Conservation (phyloP, 768 basidiomycete species). For the Termitomyces bulborhizus region DNA sequence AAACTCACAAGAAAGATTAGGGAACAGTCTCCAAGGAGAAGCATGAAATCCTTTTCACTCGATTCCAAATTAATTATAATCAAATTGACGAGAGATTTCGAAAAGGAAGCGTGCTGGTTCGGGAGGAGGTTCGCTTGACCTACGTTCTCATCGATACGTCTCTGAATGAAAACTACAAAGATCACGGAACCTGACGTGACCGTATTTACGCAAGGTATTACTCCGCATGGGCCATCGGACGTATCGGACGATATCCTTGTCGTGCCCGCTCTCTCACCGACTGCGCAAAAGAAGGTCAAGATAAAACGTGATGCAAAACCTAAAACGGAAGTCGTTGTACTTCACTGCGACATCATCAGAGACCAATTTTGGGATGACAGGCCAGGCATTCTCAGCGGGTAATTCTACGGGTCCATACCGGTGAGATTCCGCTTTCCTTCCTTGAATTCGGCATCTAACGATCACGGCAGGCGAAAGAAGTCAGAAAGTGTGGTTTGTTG, state of each 20-base stretch:
- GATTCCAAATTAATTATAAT: conserved; percentile 88
- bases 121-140: conserved; percentile 42
- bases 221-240: not conserved
- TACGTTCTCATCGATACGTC: not conserved
- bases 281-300: conserved; percentile 11
- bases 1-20: conserved; percentile 30
- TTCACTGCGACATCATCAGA: conserved; percentile 82
- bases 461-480: not conserved
- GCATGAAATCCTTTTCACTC: conserved; percentile 82
- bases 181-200: not conserved
- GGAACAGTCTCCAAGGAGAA: conserved; percentile 88
- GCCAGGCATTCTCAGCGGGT: conserved; percentile 43
- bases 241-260: not conserved
- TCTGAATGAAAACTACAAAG: not conserved
- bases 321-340: conserved; percentile 43
- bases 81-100: conserved; percentile 61
- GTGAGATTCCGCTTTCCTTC: not conserved
- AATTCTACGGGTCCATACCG: conserved; percentile 4
- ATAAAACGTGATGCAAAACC: conserved; percentile 27
- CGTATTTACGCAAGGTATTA: not conserved
- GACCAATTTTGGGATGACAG: conserved; percentile 74
- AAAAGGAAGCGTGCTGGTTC: conserved; percentile 81
- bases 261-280: conserved; percentile 1
- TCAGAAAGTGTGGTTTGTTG: not conserved
- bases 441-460: not conserved